Conservation (phyloP, 345 rosid genomes). For the Aquilaria sinensis region DNA sequence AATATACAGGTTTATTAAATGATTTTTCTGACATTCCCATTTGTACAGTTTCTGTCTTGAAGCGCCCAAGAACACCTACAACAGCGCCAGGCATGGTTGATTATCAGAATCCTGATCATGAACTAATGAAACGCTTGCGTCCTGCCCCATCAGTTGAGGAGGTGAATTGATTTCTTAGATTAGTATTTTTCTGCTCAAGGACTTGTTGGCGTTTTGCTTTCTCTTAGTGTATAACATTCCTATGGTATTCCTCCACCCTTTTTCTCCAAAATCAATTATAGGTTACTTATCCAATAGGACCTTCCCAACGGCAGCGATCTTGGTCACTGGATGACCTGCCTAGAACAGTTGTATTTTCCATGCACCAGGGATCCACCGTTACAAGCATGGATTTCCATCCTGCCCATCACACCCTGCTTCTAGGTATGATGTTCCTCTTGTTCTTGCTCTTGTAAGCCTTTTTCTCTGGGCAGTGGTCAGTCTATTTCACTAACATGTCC, state of each 20-base stretch:
- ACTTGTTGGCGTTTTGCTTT: slow-evolving; percentile 16
- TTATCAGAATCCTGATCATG: slow-evolving; percentile 79
- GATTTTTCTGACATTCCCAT: slow-evolving; percentile 11
- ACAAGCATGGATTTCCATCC: slow-evolving; percentile 96
- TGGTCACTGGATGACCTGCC: slow-evolving; percentile 85
- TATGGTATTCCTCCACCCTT: slow-evolving; percentile 4
- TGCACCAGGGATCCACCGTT: slow-evolving; percentile 74
- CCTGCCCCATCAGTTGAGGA: slow-evolving; percentile 74
- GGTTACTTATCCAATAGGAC: slow-evolving; percentile 52
- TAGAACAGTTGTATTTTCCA: slow-evolving; percentile 51
- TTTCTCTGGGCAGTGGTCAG: background rate
- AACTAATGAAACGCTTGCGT: slow-evolving; percentile 77
- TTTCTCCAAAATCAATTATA: slow-evolving; percentile 19
- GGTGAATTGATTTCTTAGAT: slow-evolving; percentile 29
- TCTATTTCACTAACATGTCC: slow-evolving; percentile 18
- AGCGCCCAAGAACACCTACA: slow-evolving; percentile 78
- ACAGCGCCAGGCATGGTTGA: slow-evolving; percentile 62
- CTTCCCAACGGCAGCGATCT: slow-evolving; percentile 45
- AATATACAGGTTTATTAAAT: background rate
- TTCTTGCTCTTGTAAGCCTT: slow-evolving; percentile 10
- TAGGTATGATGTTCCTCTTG: slow-evolving; percentile 44
- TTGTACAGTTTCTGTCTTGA: slow-evolving; percentile 47
- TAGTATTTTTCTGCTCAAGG: slow-evolving; percentile 6
- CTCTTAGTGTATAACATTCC: slow-evolving; percentile 2
- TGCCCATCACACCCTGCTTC: slow-evolving; percentile 54